These are phyloP conservation scores for Eucalyptus erythrocorys DNA, from an alignment of 345 rosid species.

Conservation along the genomic window DNA sequence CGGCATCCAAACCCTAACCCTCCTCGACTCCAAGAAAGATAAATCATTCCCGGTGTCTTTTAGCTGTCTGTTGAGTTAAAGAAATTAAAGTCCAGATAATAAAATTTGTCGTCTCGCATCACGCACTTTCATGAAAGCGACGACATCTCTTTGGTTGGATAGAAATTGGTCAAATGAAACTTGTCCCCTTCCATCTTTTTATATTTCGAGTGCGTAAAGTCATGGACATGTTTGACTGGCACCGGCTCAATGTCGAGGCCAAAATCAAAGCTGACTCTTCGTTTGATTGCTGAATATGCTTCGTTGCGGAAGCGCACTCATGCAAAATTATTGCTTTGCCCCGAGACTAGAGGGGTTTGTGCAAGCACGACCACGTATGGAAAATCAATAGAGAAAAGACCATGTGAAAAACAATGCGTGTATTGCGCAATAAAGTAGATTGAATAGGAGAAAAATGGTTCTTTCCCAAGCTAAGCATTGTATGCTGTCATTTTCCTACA, in stretches of 20 bases:
- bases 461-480: background rate
- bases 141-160: background rate
- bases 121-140: background rate
- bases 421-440: background rate
- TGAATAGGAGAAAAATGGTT: background rate
- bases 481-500: background rate
- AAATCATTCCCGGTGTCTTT: background rate
- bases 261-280: background rate
- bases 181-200: background rate
- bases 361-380: background rate
- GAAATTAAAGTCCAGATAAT: background rate
- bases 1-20: background rate
- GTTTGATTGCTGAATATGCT: background rate
- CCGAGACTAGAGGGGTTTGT: background rate
- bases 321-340: background rate
- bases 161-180: background rate
- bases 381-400: background rate
- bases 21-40: background rate
- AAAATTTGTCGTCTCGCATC: background rate
- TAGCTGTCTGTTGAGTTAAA: background rate
- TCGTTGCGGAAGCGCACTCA: background rate
- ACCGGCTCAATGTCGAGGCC: background rate
- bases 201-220: background rate
- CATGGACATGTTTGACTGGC: background rate
- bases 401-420: background rate